These are phyloP conservation scores for Isochrysis galbana DNA, from an alignment of 78 protist species.

Conservation along the genomic window DNA sequence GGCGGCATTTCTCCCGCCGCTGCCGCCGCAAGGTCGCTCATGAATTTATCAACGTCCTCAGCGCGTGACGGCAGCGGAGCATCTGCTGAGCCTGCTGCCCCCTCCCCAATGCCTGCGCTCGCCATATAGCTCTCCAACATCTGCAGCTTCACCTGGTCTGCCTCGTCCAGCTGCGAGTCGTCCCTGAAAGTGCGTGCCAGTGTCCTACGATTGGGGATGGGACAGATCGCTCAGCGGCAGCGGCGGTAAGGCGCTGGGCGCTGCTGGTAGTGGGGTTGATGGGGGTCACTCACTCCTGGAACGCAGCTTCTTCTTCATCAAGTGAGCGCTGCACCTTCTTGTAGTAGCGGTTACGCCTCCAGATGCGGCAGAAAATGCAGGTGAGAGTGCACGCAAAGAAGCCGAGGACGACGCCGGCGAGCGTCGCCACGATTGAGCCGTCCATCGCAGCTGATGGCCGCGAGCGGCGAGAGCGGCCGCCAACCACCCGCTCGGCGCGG, in stretches of 20 bases:
- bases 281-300: not conserved
- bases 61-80: not conserved
- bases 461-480: no score
- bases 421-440: not conserved
- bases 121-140: not conserved
- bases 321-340: not conserved
- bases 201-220: no score
- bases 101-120: not conserved
- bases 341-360: not conserved
- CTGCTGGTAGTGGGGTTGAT: not conserved
- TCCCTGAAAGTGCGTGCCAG: not conserved
- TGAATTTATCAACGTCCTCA: conserved; percentile 8
- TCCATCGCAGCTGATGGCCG: no score
- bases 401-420: not conserved
- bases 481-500: no score
- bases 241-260: not conserved
- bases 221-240: no score
- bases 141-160: not conserved
- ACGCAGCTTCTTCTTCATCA: not conserved
- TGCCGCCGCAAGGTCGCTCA: not conserved
- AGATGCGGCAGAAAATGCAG: not conserved
- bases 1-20: not conserved
- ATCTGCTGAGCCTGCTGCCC: not conserved
- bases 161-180: not conserved
- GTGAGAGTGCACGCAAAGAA: not conserved